Evolutionary conservation across 345 rosid genomes (phyloP), one percentile per base, ranked within the genome.

Genomic region (Crucihimalaya himalaica): DNA sequence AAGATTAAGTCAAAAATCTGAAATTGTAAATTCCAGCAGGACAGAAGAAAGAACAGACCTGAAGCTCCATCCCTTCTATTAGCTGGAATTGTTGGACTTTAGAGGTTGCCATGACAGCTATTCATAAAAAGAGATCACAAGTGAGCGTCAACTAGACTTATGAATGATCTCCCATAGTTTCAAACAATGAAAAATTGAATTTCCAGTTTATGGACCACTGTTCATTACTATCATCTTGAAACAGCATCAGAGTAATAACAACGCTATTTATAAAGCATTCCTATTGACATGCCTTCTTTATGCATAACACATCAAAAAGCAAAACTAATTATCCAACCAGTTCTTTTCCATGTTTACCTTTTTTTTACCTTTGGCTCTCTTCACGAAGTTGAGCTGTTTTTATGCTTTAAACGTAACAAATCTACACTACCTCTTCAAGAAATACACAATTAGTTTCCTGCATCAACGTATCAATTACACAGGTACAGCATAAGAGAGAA

Each of bases 41-140:
- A 54, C 40, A 71, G 21, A 43, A 15, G 57, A 80, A 70, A 64
- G 69, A 16, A 73, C 56, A 64, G 53, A 84, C 89, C 89, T 79
- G 82, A 71, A 87, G 87, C 71, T 85, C 84, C 82, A 85, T 87
- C 23, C 86, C 86, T 66, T 83, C 88, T 50, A 83, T 71, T 14
- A 85, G 88, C 82, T 87, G 84, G 77, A 87, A 87, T 45, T 62
- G 66, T 40, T 76, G 80, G 48, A 71, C 54, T 70, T 78, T 77
- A 4, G 83, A 58, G 72, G 89, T 71, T 32, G 88, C 86, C 92
- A 85, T 87, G 64, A 23, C 20, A 72, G 40, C 76, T 77, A 65
- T 53, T 75, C 56, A 45, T n/a, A 47, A 45, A 43, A 70, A 64
- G 35, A 54, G 29, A 25, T 53, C 63, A 64, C 62, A 63, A 47